Evolutionary conservation across 208 protist species (phyloP), one percentile per base, ranked within the genome.

Genomic region (Wallacemonas collosoma): DNA sequence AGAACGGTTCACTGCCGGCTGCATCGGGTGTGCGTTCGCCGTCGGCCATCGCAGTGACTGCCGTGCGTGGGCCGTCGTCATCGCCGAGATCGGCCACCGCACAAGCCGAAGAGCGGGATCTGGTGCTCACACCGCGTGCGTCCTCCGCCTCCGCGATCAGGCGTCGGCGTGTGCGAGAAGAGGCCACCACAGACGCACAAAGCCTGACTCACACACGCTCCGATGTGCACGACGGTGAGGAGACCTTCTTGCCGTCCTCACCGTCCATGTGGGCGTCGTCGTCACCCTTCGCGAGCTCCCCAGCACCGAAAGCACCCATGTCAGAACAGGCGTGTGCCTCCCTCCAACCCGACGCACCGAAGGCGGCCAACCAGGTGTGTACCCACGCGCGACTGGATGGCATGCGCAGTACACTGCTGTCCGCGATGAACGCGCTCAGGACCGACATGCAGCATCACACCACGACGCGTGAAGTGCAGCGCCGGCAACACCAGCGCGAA

Each of bases 381-480:
- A 26, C 26, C 26, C 26, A 26, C 26, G 60, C 12, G 40, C 60
- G 60, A 5, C 60, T 65, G 5, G 60, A 45, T 3, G 60, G 3
- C 26, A 48, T 65, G 9, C 12, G 14, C 12, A 9, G 11, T 3
- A 9, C 38, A n/a, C 60, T 65, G 2, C 7, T 12, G 41, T 12
- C 8, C 14, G 50, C 14, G 7, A 15, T 51, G 36, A 0, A 11
- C 7, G 38, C 36, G 15, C 12, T 65, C 41, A 17, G 36, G 12
- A 41, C n/a, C 4, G n/a, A 7, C 14, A 50, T 50, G 60, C 60
- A 65, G 11, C 60, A 36, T 6, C 41, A n/a, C 12, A n/a, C 12
- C 41, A 65, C 43, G 41, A 51, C 38, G 50, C 60, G 50, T n/a
- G 40, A 65, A 26, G 60, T 65, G 60, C 60, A 35, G 38, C 38